Evolutionary conservation across 2,329 filamentous ascomycete genomes (phyloP).

Genomic region (Tricladium varicosporioides): DNA sequence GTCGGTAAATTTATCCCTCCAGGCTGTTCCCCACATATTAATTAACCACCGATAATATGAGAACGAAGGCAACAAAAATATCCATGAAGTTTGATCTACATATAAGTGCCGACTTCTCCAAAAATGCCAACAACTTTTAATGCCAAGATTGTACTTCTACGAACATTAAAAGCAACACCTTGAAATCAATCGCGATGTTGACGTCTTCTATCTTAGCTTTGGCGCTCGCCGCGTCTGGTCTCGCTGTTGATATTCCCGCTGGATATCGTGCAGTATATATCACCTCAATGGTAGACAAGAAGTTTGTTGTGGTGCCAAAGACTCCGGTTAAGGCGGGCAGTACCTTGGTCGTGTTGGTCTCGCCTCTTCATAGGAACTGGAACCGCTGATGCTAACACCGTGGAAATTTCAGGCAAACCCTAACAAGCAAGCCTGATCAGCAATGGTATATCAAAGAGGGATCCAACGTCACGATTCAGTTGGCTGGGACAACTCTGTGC

Average conservation of each 20-base stretch:
- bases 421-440: conserved; percentile 13
- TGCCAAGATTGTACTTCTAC: background rate
- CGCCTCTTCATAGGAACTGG: background rate
- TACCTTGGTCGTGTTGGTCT: conserved; percentile 15
- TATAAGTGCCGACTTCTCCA: background rate
- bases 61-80: background rate
- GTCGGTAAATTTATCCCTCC: background rate
- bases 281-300: conserved; percentile 14
- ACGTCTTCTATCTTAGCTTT: conserved; percentile 9
- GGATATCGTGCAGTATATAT: conserved; percentile 18
- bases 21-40: background rate
- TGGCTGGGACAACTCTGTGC: conserved; percentile 13
- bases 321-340: conserved; percentile 8
- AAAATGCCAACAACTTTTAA: background rate
- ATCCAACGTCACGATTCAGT: conserved; percentile 14
- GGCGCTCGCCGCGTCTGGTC: conserved; percentile 13
- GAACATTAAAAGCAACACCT: background rate
- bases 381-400: background rate
- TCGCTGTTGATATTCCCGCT: conserved; percentile 10
- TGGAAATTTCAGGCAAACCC: conserved; percentile 10
- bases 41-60: background rate
- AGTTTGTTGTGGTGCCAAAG: conserved; percentile 17
- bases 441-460: conserved; percentile 24
- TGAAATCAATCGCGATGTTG: conserved; percentile 10
- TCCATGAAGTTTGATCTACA: background rate